Conservation (phyloP, 306 rosid species). For the Cucurbita maxima region DNA sequence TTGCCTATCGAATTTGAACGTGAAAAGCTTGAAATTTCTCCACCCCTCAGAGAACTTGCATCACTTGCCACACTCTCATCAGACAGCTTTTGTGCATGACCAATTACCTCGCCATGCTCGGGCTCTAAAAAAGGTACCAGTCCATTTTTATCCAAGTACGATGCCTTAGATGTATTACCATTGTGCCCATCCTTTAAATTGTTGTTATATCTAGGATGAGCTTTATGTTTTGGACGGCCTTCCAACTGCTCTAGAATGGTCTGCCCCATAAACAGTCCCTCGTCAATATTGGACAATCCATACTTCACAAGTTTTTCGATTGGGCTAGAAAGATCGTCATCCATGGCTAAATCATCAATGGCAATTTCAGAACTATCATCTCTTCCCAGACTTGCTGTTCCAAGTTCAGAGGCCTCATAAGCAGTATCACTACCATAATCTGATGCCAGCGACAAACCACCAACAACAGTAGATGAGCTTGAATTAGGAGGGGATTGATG, state of each 20-base stretch:
- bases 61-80: constrained; percentile 73
- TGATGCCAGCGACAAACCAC: constrained; percentile 67
- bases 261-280: constrained; percentile 94
- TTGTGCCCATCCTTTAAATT: constrained; percentile 25
- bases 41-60: constrained; percentile 72
- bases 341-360: constrained; percentile 62
- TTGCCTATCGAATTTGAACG: constrained; percentile 59
- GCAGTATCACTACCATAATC: constrained; percentile 81
- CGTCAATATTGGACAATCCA: constrained; percentile 84
- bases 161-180: constrained; percentile 58
- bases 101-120: constrained; percentile 41
- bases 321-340: constrained; percentile 75
- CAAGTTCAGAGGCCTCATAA: constrained; percentile 54
- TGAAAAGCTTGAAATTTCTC: constrained; percentile 58
- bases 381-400: constrained; percentile 58
- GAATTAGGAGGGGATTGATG: constrained; percentile 36
- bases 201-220: constrained; percentile 45
- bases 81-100: constrained; percentile 63
- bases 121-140: constrained; percentile 60
- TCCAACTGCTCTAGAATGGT: constrained; percentile 84
- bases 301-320: constrained; percentile 79
- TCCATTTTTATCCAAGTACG: constrained; percentile 45
- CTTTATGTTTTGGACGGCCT: constrained; percentile 90
- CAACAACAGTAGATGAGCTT: constrained; percentile 50
- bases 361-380: constrained; percentile 76